Percentiles rank a stretch among this genome's conserved stretches.
phyloP scores from a whole-genome alignment of 2,329 filamentous ascomycete species.

The Lecanoromycetidae sp. region DNA sequence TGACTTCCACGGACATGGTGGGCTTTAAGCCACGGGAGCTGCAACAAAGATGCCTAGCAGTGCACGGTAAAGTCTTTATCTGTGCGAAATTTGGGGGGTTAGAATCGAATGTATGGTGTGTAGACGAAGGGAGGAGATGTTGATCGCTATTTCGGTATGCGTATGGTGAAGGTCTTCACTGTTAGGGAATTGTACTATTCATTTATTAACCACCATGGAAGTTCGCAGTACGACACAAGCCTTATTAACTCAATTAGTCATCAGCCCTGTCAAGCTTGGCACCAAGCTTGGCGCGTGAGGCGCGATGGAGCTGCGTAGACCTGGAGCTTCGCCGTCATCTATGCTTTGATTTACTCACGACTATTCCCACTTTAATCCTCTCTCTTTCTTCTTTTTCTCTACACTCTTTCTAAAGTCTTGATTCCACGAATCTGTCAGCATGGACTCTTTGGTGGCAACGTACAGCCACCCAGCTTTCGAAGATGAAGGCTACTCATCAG shows the following conservation, averaged over 20 bases:
- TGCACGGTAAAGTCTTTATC: neutral
- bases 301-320: too few species aligned
- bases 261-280: neutral
- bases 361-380: neutral
- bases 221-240: too few species aligned
- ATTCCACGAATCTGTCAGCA: conserved; percentile 30
- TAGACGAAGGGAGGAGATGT: too few species aligned
- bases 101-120: too few species aligned
- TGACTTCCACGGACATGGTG: conserved; percentile 64
- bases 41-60: neutral
- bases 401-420: neutral
- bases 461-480: conserved; percentile 72
- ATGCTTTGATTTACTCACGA: too few species aligned
- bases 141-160: too few species aligned
- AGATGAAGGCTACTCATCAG: conserved; percentile 58
- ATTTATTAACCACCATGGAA: too few species aligned
- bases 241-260: neutral
- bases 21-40: neutral
- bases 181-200: too few species aligned
- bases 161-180: too few species aligned
- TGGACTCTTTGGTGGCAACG: conserved; percentile 87
- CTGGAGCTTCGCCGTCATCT: too few species aligned
- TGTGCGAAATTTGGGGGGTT: too few species aligned
- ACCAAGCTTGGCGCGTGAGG: too few species aligned
- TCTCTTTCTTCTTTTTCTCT: conserved; percentile 4